These are phyloP conservation scores for Syzygium grande DNA, from an alignment of 345 rosid genomes.

Conservation along the genomic window DNA sequence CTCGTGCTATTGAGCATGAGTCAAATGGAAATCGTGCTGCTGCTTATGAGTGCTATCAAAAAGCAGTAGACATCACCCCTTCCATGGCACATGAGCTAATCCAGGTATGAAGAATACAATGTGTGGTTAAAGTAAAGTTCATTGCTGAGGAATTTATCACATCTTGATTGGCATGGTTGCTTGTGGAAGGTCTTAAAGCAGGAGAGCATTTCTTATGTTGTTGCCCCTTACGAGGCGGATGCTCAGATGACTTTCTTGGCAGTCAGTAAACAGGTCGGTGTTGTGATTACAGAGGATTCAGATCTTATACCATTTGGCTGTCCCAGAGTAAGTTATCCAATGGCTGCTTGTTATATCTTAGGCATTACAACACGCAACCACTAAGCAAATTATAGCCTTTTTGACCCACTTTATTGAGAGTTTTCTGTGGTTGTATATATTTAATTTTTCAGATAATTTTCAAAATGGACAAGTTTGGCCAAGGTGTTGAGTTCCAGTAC, in stretches of 20 bases:
- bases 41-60: conserved; percentile 86
- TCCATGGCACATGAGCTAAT: conserved; percentile 75
- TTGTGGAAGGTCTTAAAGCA: conserved; percentile 58
- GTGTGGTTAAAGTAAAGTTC: not conserved
- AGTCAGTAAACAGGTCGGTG: conserved; percentile 72
- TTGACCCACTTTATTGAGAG: not conserved
- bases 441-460: conserved; percentile 54
- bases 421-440: not conserved
- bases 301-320: conserved; percentile 98
- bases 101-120: conserved; percentile 36
- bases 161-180: conserved; percentile 15
- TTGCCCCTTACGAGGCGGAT: conserved; percentile 98
- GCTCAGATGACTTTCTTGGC: conserved; percentile 96
- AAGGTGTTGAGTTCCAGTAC: conserved; percentile 71
- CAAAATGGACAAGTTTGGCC: conserved; percentile 97
- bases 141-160: not conserved
- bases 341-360: not conserved
- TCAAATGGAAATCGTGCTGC: conserved; percentile 72
- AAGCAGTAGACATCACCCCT: conserved; percentile 97
- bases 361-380: not conserved
- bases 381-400: not conserved
- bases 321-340: conserved; percentile 64
- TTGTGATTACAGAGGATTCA: conserved; percentile 92
- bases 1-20: conserved; percentile 80
- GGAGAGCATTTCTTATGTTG: conserved; percentile 64